These are phyloP conservation scores for Populus hybrid DNA, from an alignment of 441 rosid genomes.

Conservation along the genomic window DNA sequence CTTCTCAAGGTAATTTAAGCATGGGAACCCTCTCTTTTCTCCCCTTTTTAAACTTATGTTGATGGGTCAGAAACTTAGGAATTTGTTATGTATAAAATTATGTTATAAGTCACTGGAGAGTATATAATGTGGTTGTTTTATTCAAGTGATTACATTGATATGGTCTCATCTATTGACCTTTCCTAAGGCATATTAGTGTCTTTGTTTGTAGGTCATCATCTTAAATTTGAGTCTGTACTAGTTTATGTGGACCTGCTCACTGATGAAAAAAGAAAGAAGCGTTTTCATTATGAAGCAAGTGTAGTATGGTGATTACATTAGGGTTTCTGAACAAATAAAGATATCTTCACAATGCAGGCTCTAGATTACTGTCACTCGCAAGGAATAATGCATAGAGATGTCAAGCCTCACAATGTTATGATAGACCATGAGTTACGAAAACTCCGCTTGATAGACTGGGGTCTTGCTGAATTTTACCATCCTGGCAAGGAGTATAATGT, in stretches of 20 bases:
- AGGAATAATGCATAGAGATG: constrained; percentile 98
- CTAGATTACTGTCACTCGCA: constrained; percentile 95
- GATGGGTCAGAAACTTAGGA: background rate
- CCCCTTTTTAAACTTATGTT: background rate
- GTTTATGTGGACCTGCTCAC: background rate
- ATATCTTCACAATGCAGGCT: constrained; percentile 53
- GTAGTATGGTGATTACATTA: background rate
- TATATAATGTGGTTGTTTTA: too few species aligned
- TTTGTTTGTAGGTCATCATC: background rate
- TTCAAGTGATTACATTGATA: background rate
- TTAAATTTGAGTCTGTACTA: background rate
- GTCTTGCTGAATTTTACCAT: constrained; percentile 97
- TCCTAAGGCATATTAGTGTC: background rate
- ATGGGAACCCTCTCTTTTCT: background rate
- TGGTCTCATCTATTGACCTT: background rate
- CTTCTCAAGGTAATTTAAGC: constrained; percentile 72
- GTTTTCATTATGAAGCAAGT: background rate
- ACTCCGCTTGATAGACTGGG: constrained; percentile 96
- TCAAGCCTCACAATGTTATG: constrained; percentile 97
- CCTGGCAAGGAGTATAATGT: constrained; percentile 94
- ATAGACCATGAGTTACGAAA: constrained; percentile 95
- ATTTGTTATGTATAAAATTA: background rate
- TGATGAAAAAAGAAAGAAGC: background rate
- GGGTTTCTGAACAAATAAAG: background rate
- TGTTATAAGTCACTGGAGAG: background rate